Evolutionary conservation across 2,329 filamentous ascomycete genomes (phyloP).

Genomic region (Sclerotinia spermophila): DNA sequence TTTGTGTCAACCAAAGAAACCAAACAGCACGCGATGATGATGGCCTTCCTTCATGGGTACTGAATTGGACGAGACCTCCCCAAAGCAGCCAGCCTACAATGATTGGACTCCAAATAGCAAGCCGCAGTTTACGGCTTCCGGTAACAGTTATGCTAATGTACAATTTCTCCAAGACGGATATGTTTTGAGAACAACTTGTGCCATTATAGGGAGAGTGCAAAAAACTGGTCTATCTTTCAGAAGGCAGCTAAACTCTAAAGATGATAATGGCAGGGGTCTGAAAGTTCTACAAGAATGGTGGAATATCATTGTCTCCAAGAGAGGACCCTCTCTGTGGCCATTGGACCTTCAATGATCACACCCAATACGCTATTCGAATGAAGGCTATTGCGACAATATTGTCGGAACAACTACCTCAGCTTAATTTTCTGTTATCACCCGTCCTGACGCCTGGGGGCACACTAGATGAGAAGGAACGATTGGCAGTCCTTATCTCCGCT

Average conservation of each 20-base stretch:
- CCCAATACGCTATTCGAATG: conserved; percentile 24
- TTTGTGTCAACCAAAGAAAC: conserved; percentile 32
- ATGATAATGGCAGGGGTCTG: conserved; percentile 22
- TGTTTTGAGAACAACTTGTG: conserved; percentile 24
- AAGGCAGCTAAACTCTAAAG: conserved; percentile 21
- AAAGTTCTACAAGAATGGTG: conserved; percentile 32
- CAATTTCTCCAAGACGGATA: conserved; percentile 25
- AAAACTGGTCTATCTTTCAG: conserved; percentile 22
- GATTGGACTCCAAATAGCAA: conserved; percentile 28
- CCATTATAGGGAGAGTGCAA: conserved; percentile 28
- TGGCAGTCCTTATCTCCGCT: conserved; percentile 26
- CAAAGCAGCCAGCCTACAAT: conserved; percentile 17
- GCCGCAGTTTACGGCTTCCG: conserved; percentile 28
- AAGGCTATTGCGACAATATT: conserved; percentile 24
- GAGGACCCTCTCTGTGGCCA: conserved; percentile 26
- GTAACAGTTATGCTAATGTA: conserved; percentile 20
- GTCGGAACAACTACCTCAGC: not conserved
- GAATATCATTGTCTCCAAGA: conserved; percentile 24
- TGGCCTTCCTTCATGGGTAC: conserved; percentile 30
- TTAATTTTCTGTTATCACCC: conserved; percentile 8
- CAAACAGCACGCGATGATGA: conserved; percentile 22
- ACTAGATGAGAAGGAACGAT: conserved; percentile 20
- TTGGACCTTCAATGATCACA: conserved; percentile 24
- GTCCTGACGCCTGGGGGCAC: not conserved
- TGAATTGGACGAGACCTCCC: conserved; percentile 30